Percentiles rank a stretch among this genome's conserved stretches.
Evolutionary conservation across 139 green algal species (phyloP).

Genomic region (Chlamydomonas sp.): DNA sequence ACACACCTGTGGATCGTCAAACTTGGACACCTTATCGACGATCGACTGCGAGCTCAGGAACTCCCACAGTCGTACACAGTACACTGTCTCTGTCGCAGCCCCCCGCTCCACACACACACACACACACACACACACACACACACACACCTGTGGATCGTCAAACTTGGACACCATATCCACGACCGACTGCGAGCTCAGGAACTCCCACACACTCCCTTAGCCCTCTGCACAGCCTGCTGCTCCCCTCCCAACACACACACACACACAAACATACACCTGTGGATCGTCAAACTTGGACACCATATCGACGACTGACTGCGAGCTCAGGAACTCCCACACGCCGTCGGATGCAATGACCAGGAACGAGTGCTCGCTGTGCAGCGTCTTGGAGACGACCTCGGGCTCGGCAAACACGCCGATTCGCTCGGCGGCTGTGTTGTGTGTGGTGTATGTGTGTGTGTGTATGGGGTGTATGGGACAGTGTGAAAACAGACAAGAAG

Average conservation of each 20-base stretch:
- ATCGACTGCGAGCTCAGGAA: slow-evolving; percentile 82
- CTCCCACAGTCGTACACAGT: too few species aligned
- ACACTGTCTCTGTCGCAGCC: too few species aligned
- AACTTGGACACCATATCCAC: slow-evolving; percentile 89
- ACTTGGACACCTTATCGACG: slow-evolving; percentile 70
- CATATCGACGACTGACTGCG: slow-evolving; percentile 83
- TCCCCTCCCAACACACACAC: background rate
- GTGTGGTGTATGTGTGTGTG: background rate
- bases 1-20: slow-evolving; percentile 18
- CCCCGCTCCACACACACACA: slow-evolving; percentile 1
- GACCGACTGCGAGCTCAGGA: slow-evolving; percentile 79
- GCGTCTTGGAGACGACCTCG: slow-evolving; percentile 61
- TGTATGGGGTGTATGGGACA: too few species aligned
- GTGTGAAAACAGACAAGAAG: too few species aligned
- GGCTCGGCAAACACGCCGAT: slow-evolving; percentile 87
- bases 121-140: slow-evolving; percentile 4
- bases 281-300: too few species aligned
- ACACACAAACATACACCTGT: background rate
- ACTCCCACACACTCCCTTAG: slow-evolving; percentile 80
- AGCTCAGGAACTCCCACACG: slow-evolving; percentile 92
- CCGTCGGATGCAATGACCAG: slow-evolving; percentile 87
- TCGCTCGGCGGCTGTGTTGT: slow-evolving; percentile 66
- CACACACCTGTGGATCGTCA: background rate
- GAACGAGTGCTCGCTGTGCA: slow-evolving; percentile 60
- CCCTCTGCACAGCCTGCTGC: background rate